Base-by-base conservation (phyloP, 1,139 yeast genomes). In the Candida tropicalis region DNA sequence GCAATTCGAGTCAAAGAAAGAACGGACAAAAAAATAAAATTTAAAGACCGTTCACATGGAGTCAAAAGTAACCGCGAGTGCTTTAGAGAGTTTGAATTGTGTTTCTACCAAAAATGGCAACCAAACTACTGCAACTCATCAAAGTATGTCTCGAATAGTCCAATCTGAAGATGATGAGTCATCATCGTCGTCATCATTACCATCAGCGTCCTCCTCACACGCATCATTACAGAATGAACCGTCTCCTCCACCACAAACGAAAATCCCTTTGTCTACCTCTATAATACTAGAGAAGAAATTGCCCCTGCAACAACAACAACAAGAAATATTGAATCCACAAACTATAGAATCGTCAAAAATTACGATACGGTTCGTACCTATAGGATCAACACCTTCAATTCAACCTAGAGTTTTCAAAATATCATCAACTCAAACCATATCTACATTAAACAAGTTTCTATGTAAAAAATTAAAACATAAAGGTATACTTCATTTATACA, bases 331-430 rank as follows among this genome's bases (percentile, higher is more conserved):
- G 34, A 12, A 31, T 15, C 39, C 34, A 17, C 38, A 16, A 4
- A 17, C 28, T 3, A 11, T 15, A 16, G 31, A 36, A 4, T 8
- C n/a, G n/a, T n/a, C 27, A 15, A 74, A 73, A 49, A 59, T 78
- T 12, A 68, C 72, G 3, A 59, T 79, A 2, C 61, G 87, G 29
- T 75, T 82, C 50, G 79, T 72, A 45, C 77, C 87, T 2, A 78
- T 82, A 39, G 87, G 87, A 0, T 75, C 85, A 0, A 71, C 82
- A 0, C 70, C 74, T 0, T 69, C 74, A 10, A 62, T 82, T 3
- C 61, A 57, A 2, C 86, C 86, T 0, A 63, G 68, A 4, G 66
- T 76, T 1, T 79, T 77, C 51, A 76, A 70, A 48, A 74, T 81
- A 2, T 68, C 81, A 2, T 57, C 69, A 5, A 58, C 65, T 25